Conservation (phyloP, 192 early-diverging fungal genomes). For the Backusella tarrabulga region DNA sequence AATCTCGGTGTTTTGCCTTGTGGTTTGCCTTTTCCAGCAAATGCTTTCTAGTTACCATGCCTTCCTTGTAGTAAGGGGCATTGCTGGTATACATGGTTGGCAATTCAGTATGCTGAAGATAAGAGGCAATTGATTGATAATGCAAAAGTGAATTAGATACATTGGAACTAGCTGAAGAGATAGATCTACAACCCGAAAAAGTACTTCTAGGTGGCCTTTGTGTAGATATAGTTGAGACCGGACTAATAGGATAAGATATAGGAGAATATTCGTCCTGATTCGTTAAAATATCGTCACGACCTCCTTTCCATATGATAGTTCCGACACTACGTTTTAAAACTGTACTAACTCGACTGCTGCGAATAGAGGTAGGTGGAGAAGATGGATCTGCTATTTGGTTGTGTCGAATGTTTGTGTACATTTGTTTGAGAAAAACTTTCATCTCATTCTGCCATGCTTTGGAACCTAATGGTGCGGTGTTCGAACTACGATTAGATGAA, state of each 20-base stretch:
- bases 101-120: conserved; percentile 22
- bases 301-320: conserved; percentile 25
- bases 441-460: conserved; percentile 20
- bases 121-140: not conserved
- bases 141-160: not conserved
- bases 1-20: conserved; percentile 78
- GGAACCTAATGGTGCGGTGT: not conserved
- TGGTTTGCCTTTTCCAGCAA: conserved; percentile 71
- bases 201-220: not conserved
- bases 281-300: not conserved
- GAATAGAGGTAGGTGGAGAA: not conserved
- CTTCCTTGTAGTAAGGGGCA: conserved; percentile 58
- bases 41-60: conserved; percentile 88
- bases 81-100: conserved; percentile 15
- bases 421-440: conserved; percentile 23
- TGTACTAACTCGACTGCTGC: conserved; percentile 7
- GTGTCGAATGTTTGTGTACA: conserved; percentile 30
- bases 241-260: not conserved
- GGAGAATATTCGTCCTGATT: not conserved
- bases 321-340: conserved; percentile 27
- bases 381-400: conserved; percentile 30
- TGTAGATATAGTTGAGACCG: not conserved
- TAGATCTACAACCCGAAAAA: not conserved
- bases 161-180: not conserved
- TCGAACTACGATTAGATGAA: not conserved